These are phyloP conservation scores for Vitis cinerea DNA, from an alignment of 164 flowering plant genomes.

Conservation along the genomic window DNA sequence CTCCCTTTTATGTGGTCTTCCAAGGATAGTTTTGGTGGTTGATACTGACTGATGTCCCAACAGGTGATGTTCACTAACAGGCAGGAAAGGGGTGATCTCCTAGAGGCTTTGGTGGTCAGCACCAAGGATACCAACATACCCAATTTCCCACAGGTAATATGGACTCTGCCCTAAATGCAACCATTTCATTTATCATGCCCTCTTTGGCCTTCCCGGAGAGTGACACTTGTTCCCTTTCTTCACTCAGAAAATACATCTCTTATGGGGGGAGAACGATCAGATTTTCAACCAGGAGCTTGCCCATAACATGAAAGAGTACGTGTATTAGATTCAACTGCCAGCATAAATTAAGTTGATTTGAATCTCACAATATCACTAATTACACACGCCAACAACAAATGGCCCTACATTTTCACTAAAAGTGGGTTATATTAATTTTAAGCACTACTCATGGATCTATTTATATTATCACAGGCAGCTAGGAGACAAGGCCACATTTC, in stretches of 20 bases:
- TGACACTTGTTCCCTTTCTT: neutral
- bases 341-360: too few relatives aligned
- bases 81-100: constrained; percentile 78
- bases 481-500: constrained; percentile 61
- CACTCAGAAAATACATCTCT: constrained; percentile 69
- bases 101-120: constrained; percentile 65
- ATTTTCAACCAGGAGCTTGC: constrained; percentile 78
- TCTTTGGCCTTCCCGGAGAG: neutral
- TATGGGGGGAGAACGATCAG: constrained; percentile 91
- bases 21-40: neutral
- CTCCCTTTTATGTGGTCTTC: too few relatives aligned
- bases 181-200: neutral
- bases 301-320: constrained; percentile 76
- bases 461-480: constrained; percentile 57
- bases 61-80: constrained; percentile 94
- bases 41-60: neutral
- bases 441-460: too few relatives aligned
- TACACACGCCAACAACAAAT: too few relatives aligned
- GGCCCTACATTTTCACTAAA: neutral
- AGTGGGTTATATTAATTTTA: too few relatives aligned
- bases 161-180: neutral
- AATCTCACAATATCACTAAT: too few relatives aligned
- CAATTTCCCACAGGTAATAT: constrained; percentile 59
- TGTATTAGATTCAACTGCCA: neutral
- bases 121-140: constrained; percentile 60